Conservation (phyloP, 2,329 filamentous ascomycete species). For the Grosmannia serpens region DNA sequence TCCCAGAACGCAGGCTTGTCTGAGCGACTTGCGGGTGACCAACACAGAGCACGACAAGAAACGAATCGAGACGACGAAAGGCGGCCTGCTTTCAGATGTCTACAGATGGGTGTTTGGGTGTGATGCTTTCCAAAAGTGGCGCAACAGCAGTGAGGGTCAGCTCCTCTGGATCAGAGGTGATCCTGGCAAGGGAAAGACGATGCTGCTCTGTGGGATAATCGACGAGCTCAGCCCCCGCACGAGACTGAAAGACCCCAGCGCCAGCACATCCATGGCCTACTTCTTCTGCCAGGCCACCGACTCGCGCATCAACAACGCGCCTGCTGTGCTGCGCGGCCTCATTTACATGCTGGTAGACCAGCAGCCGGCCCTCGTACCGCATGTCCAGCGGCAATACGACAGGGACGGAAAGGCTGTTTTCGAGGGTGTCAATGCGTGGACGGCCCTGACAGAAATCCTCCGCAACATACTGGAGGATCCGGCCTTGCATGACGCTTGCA, state of each 20-base stretch:
- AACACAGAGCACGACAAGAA: conserved; percentile 20
- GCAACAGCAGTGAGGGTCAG: background rate
- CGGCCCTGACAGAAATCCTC: conserved; percentile 26
- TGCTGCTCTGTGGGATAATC: conserved; percentile 28
- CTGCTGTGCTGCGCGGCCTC: conserved; percentile 20
- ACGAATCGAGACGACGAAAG: conserved; percentile 24
- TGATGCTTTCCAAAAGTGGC: conserved; percentile 17
- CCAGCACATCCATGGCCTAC: conserved; percentile 11
- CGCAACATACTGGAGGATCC: conserved; percentile 25
- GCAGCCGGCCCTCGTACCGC: conserved; percentile 20
- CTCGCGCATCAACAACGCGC: conserved; percentile 16
- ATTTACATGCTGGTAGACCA: conserved; percentile 19
- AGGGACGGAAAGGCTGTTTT: conserved; percentile 21
- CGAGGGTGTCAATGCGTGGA: conserved; percentile 25
- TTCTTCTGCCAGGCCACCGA: conserved; percentile 25
- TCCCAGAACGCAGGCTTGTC: background rate
- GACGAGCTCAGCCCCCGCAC: conserved; percentile 15
- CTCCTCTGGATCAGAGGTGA: conserved; percentile 26
- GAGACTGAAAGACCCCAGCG: background rate
- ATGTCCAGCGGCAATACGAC: conserved; percentile 23
- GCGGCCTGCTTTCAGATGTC: conserved; percentile 19
- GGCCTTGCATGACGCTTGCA: conserved; percentile 16
- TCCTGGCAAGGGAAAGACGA: conserved; percentile 32
- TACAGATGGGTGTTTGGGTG: conserved; percentile 25
- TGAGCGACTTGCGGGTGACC: conserved; percentile 3